Base-by-base conservation (phyloP, 73 alveolate genomes). In the Paramecium sonneborni region DNA sequence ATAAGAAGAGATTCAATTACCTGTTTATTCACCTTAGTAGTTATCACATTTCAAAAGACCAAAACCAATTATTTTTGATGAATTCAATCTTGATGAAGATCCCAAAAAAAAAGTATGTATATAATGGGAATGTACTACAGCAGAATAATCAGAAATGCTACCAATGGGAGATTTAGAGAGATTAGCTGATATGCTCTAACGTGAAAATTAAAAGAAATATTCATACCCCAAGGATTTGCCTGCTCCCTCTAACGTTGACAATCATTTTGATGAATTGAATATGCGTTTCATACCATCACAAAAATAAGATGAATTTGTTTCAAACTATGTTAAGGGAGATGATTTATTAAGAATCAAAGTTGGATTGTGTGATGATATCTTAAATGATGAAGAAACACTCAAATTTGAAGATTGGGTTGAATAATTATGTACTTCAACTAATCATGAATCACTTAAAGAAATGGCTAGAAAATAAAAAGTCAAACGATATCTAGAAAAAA, bases 391-490 rank as follows among this genome's bases (percentile, higher is more conserved):
- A 46, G 90, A 79, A 79, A 43, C 90, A 20, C 26, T 24, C 5
- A 79, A 79, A 28, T 79, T 79, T 46, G 90, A 79, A 79, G 90
- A 79, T 39, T 79, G 90, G 90, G 90, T 79, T 21, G 90, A 79
- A 44, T 30, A 79, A 79, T 44, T 79, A 14, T 79, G 90, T 44
- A 79, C 70, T 12, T 79, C 90, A 44, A 79, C 90, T 7, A 79
- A 79, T 46, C 90, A 79, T 46, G 44, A 79, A 46, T 69, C 90
- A 32, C 52, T 88, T 23, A 88, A 57, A 26, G 86, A 88, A 46
- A 79, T 69, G 87, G 93, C 85, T 23, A 88, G 93, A 88, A 88
- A 69, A 35, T 39, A 88, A 52, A 88, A 88, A 84, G 86, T 88
- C 10, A 67, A 88, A 34, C 76, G 86, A 69, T 88, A 88, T 56